These are phyloP conservation scores for Pseudotsuga menziesii DNA, from an alignment of 75 land plant species.

Conservation along the genomic window DNA sequence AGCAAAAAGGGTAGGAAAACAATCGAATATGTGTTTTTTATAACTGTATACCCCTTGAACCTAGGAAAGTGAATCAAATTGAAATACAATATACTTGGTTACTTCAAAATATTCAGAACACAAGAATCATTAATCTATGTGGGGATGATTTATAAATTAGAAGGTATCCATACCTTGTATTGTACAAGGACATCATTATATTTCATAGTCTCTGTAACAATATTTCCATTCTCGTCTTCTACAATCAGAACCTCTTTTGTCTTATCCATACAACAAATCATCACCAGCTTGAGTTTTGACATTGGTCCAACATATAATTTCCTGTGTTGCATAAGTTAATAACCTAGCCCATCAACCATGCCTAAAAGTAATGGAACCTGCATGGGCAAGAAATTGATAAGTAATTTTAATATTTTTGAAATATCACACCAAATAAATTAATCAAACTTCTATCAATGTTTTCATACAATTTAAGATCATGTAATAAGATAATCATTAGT, in stretches of 20 bases:
- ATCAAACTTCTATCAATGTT: neutral
- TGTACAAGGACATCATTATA: constrained; percentile 99
- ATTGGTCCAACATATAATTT: constrained; percentile 76
- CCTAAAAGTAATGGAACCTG: constrained; percentile 51
- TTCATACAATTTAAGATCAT: too few relatives aligned
- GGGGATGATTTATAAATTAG: too few relatives aligned
- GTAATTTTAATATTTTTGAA: neutral
- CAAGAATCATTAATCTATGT: too few relatives aligned
- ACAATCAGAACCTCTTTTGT: constrained; percentile 99
- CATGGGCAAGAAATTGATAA: neutral
- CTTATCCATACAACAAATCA: constrained; percentile 99
- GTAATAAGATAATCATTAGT: too few relatives aligned
- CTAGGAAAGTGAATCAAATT: too few relatives aligned
- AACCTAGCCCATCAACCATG: constrained; percentile 80
- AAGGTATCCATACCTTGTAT: constrained; percentile 60
- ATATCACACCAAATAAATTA: neutral
- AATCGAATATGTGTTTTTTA: too few relatives aligned
- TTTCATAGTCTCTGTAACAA: constrained; percentile 99
- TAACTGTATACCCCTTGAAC: too few relatives aligned
- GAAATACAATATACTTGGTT: too few relatives aligned
- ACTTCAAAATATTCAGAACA: too few relatives aligned
- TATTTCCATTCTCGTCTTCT: constrained; percentile 99
- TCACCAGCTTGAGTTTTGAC: constrained; percentile 87
- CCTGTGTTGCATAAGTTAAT: constrained; percentile 60
- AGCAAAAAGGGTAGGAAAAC: too few relatives aligned